Evolutionary conservation across 306 rosid genomes (phyloP).

Genomic region (Coriaria nepalensis): DNA sequence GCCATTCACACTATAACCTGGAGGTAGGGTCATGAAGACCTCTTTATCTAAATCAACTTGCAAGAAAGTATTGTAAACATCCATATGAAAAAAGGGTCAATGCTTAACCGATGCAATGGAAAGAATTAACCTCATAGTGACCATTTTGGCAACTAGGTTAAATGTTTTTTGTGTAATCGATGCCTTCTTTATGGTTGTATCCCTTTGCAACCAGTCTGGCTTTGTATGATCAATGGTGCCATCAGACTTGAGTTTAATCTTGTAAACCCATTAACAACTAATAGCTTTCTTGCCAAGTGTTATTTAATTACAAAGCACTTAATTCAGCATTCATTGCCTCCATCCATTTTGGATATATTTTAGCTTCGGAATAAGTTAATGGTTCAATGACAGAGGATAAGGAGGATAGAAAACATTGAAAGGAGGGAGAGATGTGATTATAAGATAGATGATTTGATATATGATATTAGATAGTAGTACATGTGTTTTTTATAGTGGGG

Average conservation of each 20-base stretch:
- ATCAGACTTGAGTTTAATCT: not conserved
- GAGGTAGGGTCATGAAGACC: not conserved
- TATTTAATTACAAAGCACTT: not conserved
- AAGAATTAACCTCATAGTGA: not conserved
- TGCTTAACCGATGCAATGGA: not conserved
- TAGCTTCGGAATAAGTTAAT: not conserved
- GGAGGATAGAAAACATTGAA: not conserved
- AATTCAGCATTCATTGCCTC: not conserved
- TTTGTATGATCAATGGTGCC: slow-evolving; percentile 1
- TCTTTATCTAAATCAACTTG: not conserved
- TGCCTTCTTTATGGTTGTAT: not conserved
- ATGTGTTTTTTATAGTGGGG: no score
- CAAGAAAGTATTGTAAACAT: no score
- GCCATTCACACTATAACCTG: not conserved
- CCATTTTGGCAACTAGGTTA: not conserved
- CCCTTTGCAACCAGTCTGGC: not conserved
- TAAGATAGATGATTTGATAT: not conserved
- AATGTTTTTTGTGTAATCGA: not conserved
- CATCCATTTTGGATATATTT: not conserved
- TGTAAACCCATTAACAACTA: not conserved
- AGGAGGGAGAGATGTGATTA: no score
- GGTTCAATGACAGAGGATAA: not conserved
- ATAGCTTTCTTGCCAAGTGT: not conserved
- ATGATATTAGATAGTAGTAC: no score
- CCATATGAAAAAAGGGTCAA: slow-evolving; percentile 7